phyloP scores from a whole-genome alignment of 805 yeast species.

The Candida nanaspora region DNA sequence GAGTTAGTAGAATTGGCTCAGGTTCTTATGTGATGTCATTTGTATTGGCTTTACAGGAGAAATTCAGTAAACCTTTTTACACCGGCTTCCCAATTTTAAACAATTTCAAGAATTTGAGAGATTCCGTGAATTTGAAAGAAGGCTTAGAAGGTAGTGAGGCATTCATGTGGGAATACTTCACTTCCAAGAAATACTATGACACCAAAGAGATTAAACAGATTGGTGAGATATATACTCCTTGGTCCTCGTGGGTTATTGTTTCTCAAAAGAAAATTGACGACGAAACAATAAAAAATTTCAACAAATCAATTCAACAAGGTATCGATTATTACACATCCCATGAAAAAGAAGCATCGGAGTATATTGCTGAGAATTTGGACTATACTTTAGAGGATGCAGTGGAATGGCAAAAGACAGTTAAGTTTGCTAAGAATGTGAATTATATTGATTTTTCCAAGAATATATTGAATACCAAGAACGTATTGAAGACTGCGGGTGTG shows the following conservation, averaged over 20 bases:
- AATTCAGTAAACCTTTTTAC: constrained; percentile 46
- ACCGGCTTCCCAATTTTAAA: constrained; percentile 49
- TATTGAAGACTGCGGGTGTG: constrained; percentile 62
- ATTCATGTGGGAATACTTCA: constrained; percentile 94
- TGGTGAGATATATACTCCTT: constrained; percentile 89
- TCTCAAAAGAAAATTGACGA: constrained; percentile 33
- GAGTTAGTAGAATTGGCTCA: constrained; percentile 82
- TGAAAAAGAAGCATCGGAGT: constrained; percentile 56
- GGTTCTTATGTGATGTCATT: constrained; percentile 90
- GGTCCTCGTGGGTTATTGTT: constrained; percentile 92
- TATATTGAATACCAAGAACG: constrained; percentile 50
- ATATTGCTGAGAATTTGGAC: constrained; percentile 62
- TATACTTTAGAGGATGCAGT: constrained; percentile 71
- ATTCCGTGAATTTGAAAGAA: constrained; percentile 58
- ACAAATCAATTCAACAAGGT: constrained; percentile 57
- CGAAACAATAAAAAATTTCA: constrained; percentile 31
- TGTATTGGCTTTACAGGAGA: constrained; percentile 61
- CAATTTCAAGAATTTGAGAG: constrained; percentile 70
- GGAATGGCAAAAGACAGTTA: constrained; percentile 77
- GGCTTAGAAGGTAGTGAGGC: constrained; percentile 56
- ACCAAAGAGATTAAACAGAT: constrained; percentile 69
- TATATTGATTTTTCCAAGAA: constrained; percentile 39
- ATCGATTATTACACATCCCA: constrained; percentile 55
- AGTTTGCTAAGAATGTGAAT: constrained; percentile 44
- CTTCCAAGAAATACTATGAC: constrained; percentile 81